Evolutionary conservation across 2,329 filamentous ascomycete genomes (phyloP).

Genomic region (Dothideomycetes sp.): DNA sequence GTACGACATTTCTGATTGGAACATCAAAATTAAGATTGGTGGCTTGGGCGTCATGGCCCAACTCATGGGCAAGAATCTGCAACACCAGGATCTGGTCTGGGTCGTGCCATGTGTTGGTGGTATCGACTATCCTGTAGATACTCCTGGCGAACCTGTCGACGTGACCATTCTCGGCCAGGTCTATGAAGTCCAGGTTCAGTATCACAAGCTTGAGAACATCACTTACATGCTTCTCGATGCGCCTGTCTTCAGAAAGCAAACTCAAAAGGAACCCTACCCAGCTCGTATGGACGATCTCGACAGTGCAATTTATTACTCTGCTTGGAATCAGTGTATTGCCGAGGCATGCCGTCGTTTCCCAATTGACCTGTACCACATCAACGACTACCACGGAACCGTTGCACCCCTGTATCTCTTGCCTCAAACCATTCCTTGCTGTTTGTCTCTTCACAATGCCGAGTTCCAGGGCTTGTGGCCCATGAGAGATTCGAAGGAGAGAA

Average conservation of each 20-base stretch:
- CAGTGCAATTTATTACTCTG: constrained; percentile 59
- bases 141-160: constrained; percentile 50
- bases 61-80: constrained; percentile 57
- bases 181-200: constrained; percentile 56
- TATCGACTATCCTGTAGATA: constrained; percentile 54
- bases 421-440: constrained; percentile 50
- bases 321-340: constrained; percentile 63
- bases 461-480: constrained; percentile 63
- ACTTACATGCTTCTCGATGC: constrained; percentile 60
- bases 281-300: constrained; percentile 61
- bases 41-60: constrained; percentile 63
- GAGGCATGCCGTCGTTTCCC: constrained; percentile 54
- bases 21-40: constrained; percentile 62
- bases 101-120: constrained; percentile 47
- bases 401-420: constrained; percentile 58
- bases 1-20: constrained; percentile 62
- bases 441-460: constrained; percentile 61
- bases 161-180: constrained; percentile 52
- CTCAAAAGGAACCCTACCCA: constrained; percentile 54
- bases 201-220: constrained; percentile 55
- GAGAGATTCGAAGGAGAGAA: constrained; percentile 50
- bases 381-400: constrained; percentile 55
- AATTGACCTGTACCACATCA: constrained; percentile 57
- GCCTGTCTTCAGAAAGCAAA: constrained; percentile 57
- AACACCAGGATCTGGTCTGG: constrained; percentile 56